Percentiles rank a stretch among this genome's conserved stretches.
These are phyloP conservation scores for Pseudovirgaria hyperparasitica DNA, from an alignment of 2,329 filamentous ascomycete species.

Conservation along the genomic window DNA sequence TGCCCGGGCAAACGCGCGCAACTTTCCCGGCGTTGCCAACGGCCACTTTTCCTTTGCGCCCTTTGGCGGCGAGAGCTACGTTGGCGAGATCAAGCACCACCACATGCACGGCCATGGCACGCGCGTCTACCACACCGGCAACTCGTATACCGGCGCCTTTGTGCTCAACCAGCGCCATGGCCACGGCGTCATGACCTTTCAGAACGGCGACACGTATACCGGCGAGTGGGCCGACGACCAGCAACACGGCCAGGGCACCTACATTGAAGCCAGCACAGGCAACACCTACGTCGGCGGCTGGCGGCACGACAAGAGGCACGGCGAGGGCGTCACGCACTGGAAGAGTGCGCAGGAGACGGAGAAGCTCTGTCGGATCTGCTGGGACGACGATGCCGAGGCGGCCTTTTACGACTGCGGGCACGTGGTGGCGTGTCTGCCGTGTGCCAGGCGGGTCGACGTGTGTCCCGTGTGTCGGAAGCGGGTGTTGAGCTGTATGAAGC, in stretches of 20 bases:
- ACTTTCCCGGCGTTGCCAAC: conserved; percentile 28
- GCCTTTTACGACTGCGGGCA: conserved; percentile 53
- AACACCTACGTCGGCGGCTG: conserved; percentile 51
- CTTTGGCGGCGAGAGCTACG: conserved; percentile 44
- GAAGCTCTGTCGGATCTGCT: conserved; percentile 49
- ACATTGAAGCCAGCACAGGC: conserved; percentile 41
- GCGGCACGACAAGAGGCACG: conserved; percentile 46
- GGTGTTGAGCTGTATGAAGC: conserved; percentile 44
- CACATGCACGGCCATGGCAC: conserved; percentile 41
- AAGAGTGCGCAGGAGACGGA: conserved; percentile 49
- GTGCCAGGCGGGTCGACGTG: conserved; percentile 43
- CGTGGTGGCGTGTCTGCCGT: conserved; percentile 47
- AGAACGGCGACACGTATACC: conserved; percentile 51
- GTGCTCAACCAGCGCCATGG: conserved; percentile 40
- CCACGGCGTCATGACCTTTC: conserved; percentile 44
- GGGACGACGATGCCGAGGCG: conserved; percentile 44
- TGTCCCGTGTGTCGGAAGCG: conserved; percentile 50
- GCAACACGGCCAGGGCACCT: conserved; percentile 46
- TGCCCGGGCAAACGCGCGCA: conserved; percentile 25
- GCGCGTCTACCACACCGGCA: conserved; percentile 40
- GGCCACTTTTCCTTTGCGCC: conserved; percentile 39
- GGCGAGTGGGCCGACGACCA: conserved; percentile 51
- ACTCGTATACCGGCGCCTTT: conserved; percentile 44
- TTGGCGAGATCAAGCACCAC: conserved; percentile 35
- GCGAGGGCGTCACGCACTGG: conserved; percentile 50